These are phyloP conservation scores for Solidago caesia DNA, from an alignment of 129 eudicot species.

Conservation along the genomic window DNA sequence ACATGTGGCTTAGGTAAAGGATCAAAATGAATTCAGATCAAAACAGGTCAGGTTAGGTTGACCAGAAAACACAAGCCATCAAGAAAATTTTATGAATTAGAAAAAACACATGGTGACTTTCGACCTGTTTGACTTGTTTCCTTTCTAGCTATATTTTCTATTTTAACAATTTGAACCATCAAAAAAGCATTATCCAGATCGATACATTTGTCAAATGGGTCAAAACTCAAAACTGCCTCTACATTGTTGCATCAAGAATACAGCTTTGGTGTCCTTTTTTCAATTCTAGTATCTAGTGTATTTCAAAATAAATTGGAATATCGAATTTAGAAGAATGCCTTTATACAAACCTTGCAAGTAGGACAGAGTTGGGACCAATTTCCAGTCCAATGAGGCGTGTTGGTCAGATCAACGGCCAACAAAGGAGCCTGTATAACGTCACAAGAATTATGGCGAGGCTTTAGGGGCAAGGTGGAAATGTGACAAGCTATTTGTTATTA, in stretches of 20 bases:
- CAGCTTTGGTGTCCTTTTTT: not conserved
- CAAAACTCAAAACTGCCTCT: not conserved
- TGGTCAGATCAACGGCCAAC: conserved; percentile 60
- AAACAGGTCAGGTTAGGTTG: not conserved
- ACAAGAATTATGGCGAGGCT: not conserved
- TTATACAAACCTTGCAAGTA: conserved; percentile 77
- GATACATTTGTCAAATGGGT: not conserved
- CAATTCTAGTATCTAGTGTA: not conserved
- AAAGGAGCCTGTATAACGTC: conserved; percentile 61
- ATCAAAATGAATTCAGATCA: not conserved
- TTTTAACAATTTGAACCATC: not conserved
- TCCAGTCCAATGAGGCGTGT: conserved; percentile 57
- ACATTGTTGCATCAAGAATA: not conserved
- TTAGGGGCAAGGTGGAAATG: not conserved
- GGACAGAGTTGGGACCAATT: conserved; percentile 97
- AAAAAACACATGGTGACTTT: not conserved
- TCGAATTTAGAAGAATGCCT: not conserved
- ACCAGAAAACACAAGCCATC: not conserved
- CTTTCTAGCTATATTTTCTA: not conserved
- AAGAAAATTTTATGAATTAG: not conserved
- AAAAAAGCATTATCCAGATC: not conserved
- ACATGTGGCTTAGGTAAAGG: too few species aligned
- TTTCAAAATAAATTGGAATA: not conserved
- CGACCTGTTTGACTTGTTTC: not conserved
- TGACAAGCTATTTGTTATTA: not conserved